Base-by-base conservation (phyloP, 176 grass and related monocot genomes). In the Oryza glaberrima region DNA sequence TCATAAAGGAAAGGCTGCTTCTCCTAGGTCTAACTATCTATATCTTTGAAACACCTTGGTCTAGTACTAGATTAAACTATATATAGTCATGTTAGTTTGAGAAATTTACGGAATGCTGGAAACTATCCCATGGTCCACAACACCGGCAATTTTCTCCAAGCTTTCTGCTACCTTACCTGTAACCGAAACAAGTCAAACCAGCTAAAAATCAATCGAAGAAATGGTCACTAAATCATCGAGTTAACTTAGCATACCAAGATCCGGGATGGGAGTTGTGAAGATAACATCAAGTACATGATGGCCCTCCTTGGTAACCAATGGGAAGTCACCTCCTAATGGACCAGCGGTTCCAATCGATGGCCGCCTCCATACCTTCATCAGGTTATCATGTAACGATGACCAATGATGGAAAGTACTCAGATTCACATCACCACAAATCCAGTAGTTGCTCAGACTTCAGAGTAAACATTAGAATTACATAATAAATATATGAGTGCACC, bases 331-430 rank as follows among this genome's bases (percentile, higher is more conserved):
- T 25, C 93, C 95, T 1, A 90, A 72, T 64, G 95, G 95, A 26
- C 69, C 89, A 7, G 93, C 87, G 68, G 72, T 90, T 65, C 95
- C 93, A 85, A 85, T 72, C 14, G 89, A 80, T 64, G 95, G 89
- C 77, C 95, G 95, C 73, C 95, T 98, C 95, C 95, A 98, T 69
- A 98, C 93, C 95, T 98, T 92, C 49, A 75, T 46, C 7, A 87
- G 46, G 45, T 30, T 83, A 64, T n/a, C 12, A 72, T 4, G n/a
- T 16, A 26, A 7, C 30, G 14, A 5, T 15, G 65, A 47, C 49
- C 25, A 56, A 26, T 0, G 6, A 28, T 0, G 6, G 10, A 23
- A 22, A 41, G n/a, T 4, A 20, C n/a, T 78, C 36, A 75, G 36
- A 48, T 74, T 79, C 15, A 68, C 5, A 32, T 26, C 46, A 20